Conservation (phyloP, 108 stramenopile genomes). For the Skeletonema costatum region DNA sequence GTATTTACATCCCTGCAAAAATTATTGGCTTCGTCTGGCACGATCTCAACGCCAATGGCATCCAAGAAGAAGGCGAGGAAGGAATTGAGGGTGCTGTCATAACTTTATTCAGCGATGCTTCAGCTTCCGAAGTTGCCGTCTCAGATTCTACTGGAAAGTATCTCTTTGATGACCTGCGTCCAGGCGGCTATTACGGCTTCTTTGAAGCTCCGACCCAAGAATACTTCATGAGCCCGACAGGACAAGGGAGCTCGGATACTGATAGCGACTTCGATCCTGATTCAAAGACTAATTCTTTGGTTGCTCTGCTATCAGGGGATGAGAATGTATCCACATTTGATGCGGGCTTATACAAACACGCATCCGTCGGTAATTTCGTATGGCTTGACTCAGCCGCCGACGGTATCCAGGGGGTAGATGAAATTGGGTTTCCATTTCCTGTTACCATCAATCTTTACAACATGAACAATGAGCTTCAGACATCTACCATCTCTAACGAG, state of each 20-base stretch:
- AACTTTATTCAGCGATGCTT: constrained; percentile 18
- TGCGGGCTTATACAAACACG: constrained; percentile 28
- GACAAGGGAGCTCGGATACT: neutral
- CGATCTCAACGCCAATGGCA: constrained; percentile 34
- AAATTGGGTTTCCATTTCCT: constrained; percentile 12
- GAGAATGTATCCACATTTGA: constrained; percentile 11
- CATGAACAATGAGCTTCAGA: neutral
- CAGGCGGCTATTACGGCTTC: constrained; percentile 21
- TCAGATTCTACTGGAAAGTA: constrained; percentile 22
- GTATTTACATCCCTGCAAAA: constrained; percentile 38
- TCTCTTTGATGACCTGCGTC: constrained; percentile 8
- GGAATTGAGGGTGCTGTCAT: constrained; percentile 17
- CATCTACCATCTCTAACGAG: neutral
- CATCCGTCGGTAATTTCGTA: constrained; percentile 20
- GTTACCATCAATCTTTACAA: constrained; percentile 33
- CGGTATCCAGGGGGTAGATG: constrained; percentile 30
- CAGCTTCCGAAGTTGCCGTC: neutral
- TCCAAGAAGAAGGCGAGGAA: constrained; percentile 16
- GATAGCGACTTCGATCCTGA: constrained; percentile 35
- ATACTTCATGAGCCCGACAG: constrained; percentile 23
- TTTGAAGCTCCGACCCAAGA: constrained; percentile 25
- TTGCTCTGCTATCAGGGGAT: constrained; percentile 24
- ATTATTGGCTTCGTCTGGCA: constrained; percentile 32
- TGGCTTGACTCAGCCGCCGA: constrained; percentile 30
- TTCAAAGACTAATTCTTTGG: neutral